Evolutionary conservation across 441 rosid species (phyloP), one percentile per base, ranked within the genome.

Genomic region (Macaranga tanarius): DNA sequence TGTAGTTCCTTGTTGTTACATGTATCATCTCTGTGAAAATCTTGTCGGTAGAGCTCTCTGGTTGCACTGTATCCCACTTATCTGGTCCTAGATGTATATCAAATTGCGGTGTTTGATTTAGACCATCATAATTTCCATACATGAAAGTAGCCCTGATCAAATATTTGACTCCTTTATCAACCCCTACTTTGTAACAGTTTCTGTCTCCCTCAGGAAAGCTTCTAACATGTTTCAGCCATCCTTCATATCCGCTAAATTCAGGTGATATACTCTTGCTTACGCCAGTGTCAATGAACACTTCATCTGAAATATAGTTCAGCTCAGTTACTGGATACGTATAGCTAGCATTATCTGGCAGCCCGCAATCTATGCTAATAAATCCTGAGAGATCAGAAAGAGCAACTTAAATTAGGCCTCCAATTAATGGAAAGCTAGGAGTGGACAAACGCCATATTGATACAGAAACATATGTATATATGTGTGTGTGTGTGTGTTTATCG

Each of bases 111-210:
- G 62, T 15, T 2, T 13, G 13, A 47, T 67, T 25, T 20, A 48
- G 70, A 28, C 63, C 71, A 45, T 86, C 86, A 52, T 86, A 84
- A 31, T 86, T 83, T 47, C 90, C 90, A 31, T 86, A 84, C 48
- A 79, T 68, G 62, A 84, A 84, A 51, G 40, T 63, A 4, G 79
- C 76, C 47, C 83, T 64, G 45, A 82, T 82, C 75, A 82, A 66
- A 59, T 76, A 76, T 10, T 62, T 75, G 22, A 9, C 52, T 34
- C 22, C 69, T n/a, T 17, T 72, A 3, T 54, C 26, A 25, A 57
- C 47, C 23, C 12, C 4, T 10, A 82, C 25, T 15, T 47, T 45
- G 71, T 82, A 82, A 62, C 83, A 79, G 31, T 82, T 76, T 59
- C 76, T 79, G 57, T 10, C 42, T 42, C 79, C 85, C 26, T 69